phyloP scores from a whole-genome alignment of 257 asterid species.

The Osmanthus fragrans region DNA sequence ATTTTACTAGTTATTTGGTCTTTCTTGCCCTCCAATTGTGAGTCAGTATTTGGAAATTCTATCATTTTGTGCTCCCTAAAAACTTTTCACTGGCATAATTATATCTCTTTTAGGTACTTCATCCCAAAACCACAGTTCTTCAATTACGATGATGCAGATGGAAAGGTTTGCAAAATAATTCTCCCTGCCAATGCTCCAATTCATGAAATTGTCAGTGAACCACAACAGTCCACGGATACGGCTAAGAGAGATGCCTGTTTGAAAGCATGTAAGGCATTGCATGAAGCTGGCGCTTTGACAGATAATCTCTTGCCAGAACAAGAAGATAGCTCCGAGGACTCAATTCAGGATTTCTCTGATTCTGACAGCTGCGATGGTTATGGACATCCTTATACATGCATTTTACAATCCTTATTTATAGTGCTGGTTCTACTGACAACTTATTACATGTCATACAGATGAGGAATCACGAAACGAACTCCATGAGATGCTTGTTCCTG shows the following conservation, averaged over 20 bases:
- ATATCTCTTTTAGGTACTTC: slow-evolving; percentile 65
- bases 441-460: slow-evolving; percentile 43
- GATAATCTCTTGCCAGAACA: slow-evolving; percentile 90
- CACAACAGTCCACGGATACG: slow-evolving; percentile 64
- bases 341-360: slow-evolving; percentile 46
- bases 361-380: slow-evolving; percentile 65
- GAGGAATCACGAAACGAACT: slow-evolving; percentile 74
- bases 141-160: slow-evolving; percentile 67
- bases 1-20: slow-evolving; percentile 22
- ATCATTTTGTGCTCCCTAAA: slow-evolving; percentile 15
- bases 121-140: slow-evolving; percentile 71
- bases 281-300: slow-evolving; percentile 84
- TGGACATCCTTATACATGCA: slow-evolving; percentile 28
- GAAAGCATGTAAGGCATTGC: slow-evolving; percentile 87
- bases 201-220: slow-evolving; percentile 62
- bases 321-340: slow-evolving; percentile 50
- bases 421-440: slow-evolving; percentile 10
- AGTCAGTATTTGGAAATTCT: slow-evolving; percentile 5
- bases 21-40: slow-evolving; percentile 15
- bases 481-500: slow-evolving; percentile 93
- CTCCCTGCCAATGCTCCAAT: slow-evolving; percentile 94
- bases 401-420: slow-evolving; percentile 16
- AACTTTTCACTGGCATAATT: slow-evolving; percentile 3
- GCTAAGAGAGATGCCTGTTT: slow-evolving; percentile 93
- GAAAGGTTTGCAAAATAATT: slow-evolving; percentile 66